Percentiles rank a stretch among this genome's conserved stretches.
Evolutionary conservation across 1,284 basidiomycete genomes (phyloP).

Genomic region (Pulveroboletus sp.): DNA sequence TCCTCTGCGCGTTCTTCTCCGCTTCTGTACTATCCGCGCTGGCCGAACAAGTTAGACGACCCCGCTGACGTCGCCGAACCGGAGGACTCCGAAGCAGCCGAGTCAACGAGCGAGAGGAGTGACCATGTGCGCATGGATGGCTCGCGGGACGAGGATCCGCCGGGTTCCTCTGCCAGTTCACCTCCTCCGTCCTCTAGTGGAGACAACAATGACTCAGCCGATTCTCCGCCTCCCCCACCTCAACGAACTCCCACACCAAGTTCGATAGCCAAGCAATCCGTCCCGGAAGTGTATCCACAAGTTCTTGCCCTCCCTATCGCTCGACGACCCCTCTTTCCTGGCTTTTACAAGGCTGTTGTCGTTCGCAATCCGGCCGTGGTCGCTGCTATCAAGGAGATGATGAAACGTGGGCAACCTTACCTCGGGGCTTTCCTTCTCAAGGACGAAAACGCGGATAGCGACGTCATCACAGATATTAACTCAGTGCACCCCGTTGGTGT

Average conservation of each 20-base stretch:
- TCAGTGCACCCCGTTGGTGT: constrained; percentile 94
- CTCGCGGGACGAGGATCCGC: constrained; percentile 33
- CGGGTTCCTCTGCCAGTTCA: constrained; percentile 31
- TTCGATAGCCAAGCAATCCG: constrained; percentile 78
- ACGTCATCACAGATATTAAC: constrained; percentile 87
- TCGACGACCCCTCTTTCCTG: constrained; percentile 93
- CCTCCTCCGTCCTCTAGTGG: constrained; percentile 32
- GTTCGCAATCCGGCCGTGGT: constrained; percentile 90
- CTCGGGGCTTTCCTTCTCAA: constrained; percentile 97
- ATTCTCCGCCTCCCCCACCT: constrained; percentile 39
- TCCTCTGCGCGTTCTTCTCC: constrained; percentile 26
- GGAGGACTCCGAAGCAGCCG: constrained; percentile 29
- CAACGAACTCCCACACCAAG: constrained; percentile 46
- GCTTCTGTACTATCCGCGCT: constrained; percentile 29
- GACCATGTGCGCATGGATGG: constrained; percentile 24
- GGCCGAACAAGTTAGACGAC: constrained; percentile 32
- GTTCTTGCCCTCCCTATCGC: constrained; percentile 96
- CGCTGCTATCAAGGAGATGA: constrained; percentile 93
- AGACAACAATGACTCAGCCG: constrained; percentile 32
- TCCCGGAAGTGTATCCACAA: constrained; percentile 90
- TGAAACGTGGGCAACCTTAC: constrained; percentile 96
- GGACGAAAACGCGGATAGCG: constrained; percentile 91
- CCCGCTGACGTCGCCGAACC: constrained; percentile 22
- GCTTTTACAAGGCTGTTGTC: constrained; percentile 97
- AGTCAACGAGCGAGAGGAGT: constrained; percentile 12